Evolutionary conservation across 2,329 filamentous ascomycete species (phyloP).

Genomic region (Colletotrichum liriopes): DNA sequence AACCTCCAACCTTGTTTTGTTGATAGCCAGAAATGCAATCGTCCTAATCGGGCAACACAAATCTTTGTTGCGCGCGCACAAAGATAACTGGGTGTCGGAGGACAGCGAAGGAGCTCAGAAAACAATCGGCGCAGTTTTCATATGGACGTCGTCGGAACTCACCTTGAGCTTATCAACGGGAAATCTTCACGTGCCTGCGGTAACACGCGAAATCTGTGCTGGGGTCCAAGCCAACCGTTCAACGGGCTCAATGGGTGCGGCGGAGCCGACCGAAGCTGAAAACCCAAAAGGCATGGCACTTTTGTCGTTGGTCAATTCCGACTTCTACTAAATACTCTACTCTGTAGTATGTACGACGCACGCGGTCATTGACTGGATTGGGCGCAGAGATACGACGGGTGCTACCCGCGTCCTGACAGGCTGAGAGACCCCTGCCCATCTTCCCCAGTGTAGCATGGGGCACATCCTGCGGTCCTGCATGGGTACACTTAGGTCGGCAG

Average conservation of each 20-base stretch:
- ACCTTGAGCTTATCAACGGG: constrained; percentile 31
- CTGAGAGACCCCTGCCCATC: constrained; percentile 23
- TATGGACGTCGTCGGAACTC: constrained; percentile 19
- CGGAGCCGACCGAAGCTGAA: constrained; percentile 42
- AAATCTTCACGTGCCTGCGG: constrained; percentile 22
- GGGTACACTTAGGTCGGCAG: too few species aligned
- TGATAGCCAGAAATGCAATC: background rate
- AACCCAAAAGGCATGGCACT: constrained; percentile 26
- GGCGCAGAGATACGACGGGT: constrained; percentile 38
- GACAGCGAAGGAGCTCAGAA: constrained; percentile 7
- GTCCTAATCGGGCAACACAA: too few species aligned
- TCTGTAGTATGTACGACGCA: constrained; percentile 7
- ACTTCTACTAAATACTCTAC: too few species aligned
- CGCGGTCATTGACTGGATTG: constrained; percentile 41
- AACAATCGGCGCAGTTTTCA: background rate
- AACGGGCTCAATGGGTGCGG: constrained; percentile 19
- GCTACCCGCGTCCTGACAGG: constrained; percentile 17
- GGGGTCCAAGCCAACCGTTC: background rate
- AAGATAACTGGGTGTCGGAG: constrained; percentile 28
- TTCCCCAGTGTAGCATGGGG: constrained; percentile 26
- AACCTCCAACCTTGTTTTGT: background rate
- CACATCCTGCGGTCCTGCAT: constrained; percentile 13
- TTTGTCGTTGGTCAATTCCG: constrained; percentile 28
- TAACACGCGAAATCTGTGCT: background rate
- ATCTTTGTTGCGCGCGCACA: background rate